Base-by-base conservation (phyloP, 2,329 filamentous ascomycete species). In the Trichoderma sp. region DNA sequence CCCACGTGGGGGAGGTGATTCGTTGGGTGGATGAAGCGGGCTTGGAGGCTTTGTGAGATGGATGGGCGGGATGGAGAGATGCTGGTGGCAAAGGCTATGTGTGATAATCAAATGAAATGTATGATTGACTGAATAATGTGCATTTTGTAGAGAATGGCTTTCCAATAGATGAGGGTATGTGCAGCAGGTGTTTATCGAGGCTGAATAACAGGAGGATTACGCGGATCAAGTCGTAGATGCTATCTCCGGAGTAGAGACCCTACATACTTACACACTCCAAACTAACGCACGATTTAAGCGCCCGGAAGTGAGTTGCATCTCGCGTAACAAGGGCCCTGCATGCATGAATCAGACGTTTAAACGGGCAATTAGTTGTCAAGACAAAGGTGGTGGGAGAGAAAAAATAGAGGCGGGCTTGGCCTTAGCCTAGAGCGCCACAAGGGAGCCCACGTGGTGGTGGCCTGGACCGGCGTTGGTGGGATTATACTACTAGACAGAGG, bases 1-100 rank as follows among this genome's bases (percentile, higher is more conserved):
- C 30, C 74, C 76, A 79, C 78, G 78, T 79, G 78, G 76, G 78
- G 78, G 74, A 68, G 72, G 73, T 79, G 77, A 79, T 79, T 79
- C 76, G 78, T 51, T 56, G 67, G 51, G 18, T 61, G 57, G 57
- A 26, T 5, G 57, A 36, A 36, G 30, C 12, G 14, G n/a, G 28
- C 28, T 36, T n/a, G n/a, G 7, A 8, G 56, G 56, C 7, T 32
- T 62, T n/a, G 28, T 21, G 30, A 34, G 30, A 34, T 34, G 47
- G 47, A 58, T 58, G 26, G 18, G 24, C n/a, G 26, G 28, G 26
- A 58, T 32, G 26, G 43, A 21, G n/a, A 51, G 43, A 51, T 51
- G 43, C n/a, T 51, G 43, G 43, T n/a, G 57, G 30, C 18, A 24
- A 53, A 53, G 47, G n/a, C 2, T 53, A 24, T 53, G 24, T 6